These are phyloP conservation scores for Chlorella sp. DNA, from an alignment of 139 green algal genomes.

Conservation along the genomic window DNA sequence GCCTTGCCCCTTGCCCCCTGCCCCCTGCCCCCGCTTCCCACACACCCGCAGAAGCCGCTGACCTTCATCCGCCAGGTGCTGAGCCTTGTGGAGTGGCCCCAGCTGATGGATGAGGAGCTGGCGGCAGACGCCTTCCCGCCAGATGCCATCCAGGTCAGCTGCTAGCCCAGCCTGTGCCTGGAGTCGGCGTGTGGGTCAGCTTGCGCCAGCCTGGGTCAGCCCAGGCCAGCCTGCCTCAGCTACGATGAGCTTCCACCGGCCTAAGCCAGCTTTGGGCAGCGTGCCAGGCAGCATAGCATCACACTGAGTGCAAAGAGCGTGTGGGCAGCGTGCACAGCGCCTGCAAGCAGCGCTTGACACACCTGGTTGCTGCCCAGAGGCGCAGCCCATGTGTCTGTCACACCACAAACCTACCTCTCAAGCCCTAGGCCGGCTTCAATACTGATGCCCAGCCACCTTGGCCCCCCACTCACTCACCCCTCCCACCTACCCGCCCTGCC, in stretches of 20 bases:
- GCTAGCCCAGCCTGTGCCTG: background rate
- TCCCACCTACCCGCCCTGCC: no score
- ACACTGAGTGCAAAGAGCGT: no score
- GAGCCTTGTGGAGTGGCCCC: conserved; percentile 13
- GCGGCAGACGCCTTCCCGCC: conserved; percentile 75
- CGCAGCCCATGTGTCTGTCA: no score
- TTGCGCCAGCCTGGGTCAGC: background rate
- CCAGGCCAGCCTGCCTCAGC: no score
- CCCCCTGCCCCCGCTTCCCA: no score
- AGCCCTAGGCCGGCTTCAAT: no score
- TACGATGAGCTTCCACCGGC: background rate
- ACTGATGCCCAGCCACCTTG: no score
- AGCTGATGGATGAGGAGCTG: conserved; percentile 48
- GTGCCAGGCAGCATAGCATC: no score
- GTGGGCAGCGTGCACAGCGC: conserved; percentile 58
- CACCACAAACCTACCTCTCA: background rate
- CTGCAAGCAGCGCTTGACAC: conserved; percentile 60
- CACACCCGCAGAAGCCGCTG: conserved; percentile 78
- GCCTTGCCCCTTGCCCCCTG: no score
- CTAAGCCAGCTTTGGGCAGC: no score
- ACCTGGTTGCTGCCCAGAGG: background rate
- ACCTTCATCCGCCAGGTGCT: conserved; percentile 82
- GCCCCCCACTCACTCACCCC: background rate
- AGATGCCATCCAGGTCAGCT: conserved; percentile 71
- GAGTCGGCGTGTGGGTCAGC: no score